phyloP scores from a whole-genome alignment of 106 monocot species.

The Allium sativum region DNA sequence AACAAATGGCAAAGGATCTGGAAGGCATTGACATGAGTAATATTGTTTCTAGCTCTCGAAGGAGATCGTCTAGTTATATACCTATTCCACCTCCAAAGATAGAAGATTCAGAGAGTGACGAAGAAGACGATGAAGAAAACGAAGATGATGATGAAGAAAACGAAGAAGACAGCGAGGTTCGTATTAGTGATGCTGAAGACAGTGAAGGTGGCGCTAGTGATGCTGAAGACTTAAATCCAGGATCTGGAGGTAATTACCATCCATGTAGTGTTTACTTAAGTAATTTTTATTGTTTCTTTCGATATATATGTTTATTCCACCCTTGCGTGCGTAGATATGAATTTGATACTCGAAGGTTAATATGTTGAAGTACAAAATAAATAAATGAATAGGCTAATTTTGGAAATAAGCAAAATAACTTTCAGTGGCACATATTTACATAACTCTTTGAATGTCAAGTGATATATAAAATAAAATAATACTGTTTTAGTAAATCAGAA shows the following conservation, averaged over 20 bases:
- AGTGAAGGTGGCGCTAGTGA: not conserved
- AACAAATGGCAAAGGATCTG: constrained; percentile 87
- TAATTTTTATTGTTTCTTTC: too few relatives aligned
- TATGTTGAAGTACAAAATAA: not conserved
- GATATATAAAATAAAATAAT: too few relatives aligned
- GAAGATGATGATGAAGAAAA: not conserved
- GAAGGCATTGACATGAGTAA: constrained; percentile 96
- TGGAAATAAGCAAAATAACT: not conserved
- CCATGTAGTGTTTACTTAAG: not conserved
- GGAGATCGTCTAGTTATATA: constrained; percentile 53
- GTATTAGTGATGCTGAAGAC: not conserved
- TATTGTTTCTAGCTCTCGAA: constrained; percentile 79
- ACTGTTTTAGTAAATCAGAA: too few relatives aligned
- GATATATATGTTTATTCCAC: too few relatives aligned
- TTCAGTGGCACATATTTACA: too few relatives aligned
- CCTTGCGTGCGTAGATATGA: too few relatives aligned
- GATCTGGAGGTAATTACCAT: not conserved
- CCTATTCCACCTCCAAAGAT: constrained; percentile 60
- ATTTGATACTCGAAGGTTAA: too few relatives aligned
- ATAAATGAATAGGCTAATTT: not conserved
- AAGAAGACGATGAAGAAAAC: constrained; percentile 31
- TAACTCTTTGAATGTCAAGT: not conserved
- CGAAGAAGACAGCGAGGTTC: not conserved
- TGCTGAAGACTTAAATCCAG: not conserved
- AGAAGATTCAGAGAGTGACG: constrained; percentile 29